Conservation (phyloP, 2,329 filamentous ascomycete genomes). For the Massarina eburnea region DNA sequence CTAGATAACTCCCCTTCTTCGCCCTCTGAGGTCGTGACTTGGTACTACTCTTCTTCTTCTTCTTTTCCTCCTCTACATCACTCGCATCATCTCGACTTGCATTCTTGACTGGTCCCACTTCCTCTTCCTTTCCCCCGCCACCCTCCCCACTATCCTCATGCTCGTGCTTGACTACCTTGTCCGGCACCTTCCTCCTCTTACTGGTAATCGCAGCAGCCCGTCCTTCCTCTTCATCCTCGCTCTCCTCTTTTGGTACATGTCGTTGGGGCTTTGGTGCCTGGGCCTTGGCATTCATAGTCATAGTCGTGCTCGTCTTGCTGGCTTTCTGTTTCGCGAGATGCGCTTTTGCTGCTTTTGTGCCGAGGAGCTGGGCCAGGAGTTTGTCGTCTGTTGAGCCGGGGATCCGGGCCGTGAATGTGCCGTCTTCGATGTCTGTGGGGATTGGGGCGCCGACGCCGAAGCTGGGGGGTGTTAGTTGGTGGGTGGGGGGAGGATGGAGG, state of each 20-base stretch:
- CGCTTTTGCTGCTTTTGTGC: conserved; percentile 45
- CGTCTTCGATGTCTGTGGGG: conserved; percentile 41
- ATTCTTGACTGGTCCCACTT: conserved; percentile 7
- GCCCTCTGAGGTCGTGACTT: conserved; percentile 8
- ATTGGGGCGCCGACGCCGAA: conserved; percentile 43
- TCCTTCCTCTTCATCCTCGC: conserved; percentile 45
- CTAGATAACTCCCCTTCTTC: conserved; percentile 55
- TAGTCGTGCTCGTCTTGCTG: too few relatives aligned
- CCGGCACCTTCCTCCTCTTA: not conserved
- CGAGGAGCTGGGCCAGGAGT: conserved; percentile 45
- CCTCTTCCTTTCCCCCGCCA: conserved; percentile 11
- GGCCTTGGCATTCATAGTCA: conserved; percentile 24
- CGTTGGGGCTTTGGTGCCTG: conserved; percentile 19
- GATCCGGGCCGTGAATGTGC: conserved; percentile 38
- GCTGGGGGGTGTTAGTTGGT: conserved; percentile 18
- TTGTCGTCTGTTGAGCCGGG: conserved; percentile 45
- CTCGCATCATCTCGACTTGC: not conserved
- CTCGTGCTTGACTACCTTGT: not conserved
- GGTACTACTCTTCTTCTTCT: not conserved
- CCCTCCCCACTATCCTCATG: conserved; percentile 10
- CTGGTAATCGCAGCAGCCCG: conserved; percentile 34
- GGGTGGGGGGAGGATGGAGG: not conserved
- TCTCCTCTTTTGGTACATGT: conserved; percentile 23
- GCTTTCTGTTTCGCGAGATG: conserved; percentile 30
- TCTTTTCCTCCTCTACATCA: not conserved